Percentiles rank a stretch among this genome's conserved stretches.
Conservation (phyloP, 78 protist species). For the Polysphondylium violaceum region DNA sequence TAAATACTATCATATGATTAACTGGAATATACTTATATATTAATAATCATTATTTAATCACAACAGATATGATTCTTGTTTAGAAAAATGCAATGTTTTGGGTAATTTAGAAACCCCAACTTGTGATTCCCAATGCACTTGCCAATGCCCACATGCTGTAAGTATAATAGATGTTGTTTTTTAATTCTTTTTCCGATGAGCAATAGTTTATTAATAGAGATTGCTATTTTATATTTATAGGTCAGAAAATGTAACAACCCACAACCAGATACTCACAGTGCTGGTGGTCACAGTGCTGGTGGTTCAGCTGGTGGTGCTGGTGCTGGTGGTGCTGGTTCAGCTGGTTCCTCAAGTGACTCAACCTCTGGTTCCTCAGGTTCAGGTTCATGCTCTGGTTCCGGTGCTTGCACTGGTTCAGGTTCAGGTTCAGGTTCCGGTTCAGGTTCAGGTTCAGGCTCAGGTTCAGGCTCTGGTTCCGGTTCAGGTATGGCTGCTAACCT, state of each 20-base stretch:
- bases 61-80: too few species aligned
- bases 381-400: neutral
- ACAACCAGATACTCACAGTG: neutral
- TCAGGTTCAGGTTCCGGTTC: conserved; percentile 6
- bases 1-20: too few species aligned
- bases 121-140: too few species aligned
- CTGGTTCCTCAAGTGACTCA: neutral
- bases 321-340: conserved; percentile 18
- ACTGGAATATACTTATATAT: too few species aligned
- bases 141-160: too few species aligned
- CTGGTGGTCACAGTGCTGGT: neutral
- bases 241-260: neutral
- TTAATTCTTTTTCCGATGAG: too few species aligned
- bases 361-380: neutral
- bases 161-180: too few species aligned
- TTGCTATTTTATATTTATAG: too few species aligned
- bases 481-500: conserved; percentile 43
- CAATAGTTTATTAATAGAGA: too few species aligned
- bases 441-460: conserved; percentile 20
- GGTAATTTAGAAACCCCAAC: too few species aligned
- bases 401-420: conserved; percentile 4
- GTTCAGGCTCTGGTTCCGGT: conserved; percentile 15
- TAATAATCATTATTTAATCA: too few species aligned
- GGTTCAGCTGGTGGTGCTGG: conserved; percentile 5
- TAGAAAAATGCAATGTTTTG: too few species aligned